A percentile compares a stretch with the other conserved stretches of the same genome.
Conservation (phyloP, 768 basidiomycete species). For the Lentinula raphanica region DNA sequence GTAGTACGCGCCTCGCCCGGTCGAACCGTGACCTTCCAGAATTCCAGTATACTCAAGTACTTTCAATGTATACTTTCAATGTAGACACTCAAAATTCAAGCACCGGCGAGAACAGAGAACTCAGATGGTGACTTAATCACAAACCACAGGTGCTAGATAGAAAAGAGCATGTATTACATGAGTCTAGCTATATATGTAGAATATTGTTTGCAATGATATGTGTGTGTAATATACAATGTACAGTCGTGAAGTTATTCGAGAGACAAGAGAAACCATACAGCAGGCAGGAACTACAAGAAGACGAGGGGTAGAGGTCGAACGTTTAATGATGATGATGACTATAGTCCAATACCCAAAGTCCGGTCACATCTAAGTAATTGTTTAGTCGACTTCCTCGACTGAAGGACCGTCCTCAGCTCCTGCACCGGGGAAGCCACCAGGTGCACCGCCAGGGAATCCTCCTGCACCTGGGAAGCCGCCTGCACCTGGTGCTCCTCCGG, state of each 20-base stretch:
- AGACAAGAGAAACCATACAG: not conserved
- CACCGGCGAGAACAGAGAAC: too few relatives aligned
- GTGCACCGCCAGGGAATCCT: conserved; percentile 7
- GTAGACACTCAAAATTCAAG: too few relatives aligned
- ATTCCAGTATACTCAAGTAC: too few relatives aligned
- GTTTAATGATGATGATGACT: not conserved
- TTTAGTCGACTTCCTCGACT: conserved; percentile 63
- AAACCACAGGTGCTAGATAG: not conserved
- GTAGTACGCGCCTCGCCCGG: too few relatives aligned
- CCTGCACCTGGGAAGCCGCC: conserved; percentile 32
- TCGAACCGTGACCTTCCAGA: too few relatives aligned
- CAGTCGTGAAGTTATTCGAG: not conserved
- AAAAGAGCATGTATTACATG: not conserved
- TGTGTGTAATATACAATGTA: not conserved
- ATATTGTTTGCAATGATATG: not conserved
- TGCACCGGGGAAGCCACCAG: conserved; percentile 48
- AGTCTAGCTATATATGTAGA: not conserved
- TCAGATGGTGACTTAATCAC: too few relatives aligned
- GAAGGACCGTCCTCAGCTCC: conserved; percentile 55
- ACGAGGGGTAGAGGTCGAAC: not conserved
- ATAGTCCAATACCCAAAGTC: not conserved
- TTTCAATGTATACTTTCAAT: too few relatives aligned
- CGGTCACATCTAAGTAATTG: conserved; percentile 1
- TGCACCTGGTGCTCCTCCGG: conserved; percentile 11
- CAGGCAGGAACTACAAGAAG: not conserved